Conservation (phyloP, 441 rosid species). For the Euphorbia schlechtendalii region DNA sequence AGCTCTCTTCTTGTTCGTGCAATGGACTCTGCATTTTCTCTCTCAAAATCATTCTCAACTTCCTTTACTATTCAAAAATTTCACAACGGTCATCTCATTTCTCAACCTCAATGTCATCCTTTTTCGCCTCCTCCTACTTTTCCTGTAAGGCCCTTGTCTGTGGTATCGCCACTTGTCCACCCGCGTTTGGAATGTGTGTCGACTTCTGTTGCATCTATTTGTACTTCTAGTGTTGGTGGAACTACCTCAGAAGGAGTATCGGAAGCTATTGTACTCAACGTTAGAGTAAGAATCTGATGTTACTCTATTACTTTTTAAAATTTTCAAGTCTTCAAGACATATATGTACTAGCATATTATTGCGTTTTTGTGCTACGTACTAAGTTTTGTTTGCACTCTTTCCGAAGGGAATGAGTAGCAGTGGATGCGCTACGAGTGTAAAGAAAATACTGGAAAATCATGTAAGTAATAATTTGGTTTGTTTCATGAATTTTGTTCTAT, state of each 20-base stretch:
- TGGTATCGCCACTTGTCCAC: conserved; percentile 25
- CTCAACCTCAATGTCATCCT: conserved; percentile 8
- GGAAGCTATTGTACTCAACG: conserved; percentile 67
- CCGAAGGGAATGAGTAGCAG: too few relatives aligned
- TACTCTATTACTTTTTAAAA: too few relatives aligned
- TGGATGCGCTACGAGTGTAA: too few relatives aligned
- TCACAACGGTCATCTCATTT: conserved; percentile 33
- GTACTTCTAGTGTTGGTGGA: conserved; percentile 30
- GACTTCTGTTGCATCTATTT: conserved; percentile 40
- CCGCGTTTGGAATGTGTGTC: conserved; percentile 39
- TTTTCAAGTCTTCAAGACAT: too few relatives aligned
- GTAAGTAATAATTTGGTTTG: too few relatives aligned
- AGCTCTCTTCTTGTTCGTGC: too few relatives aligned
- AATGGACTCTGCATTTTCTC: conserved; percentile 44
- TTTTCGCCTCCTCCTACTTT: conserved; percentile 11
- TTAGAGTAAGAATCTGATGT: too few relatives aligned
- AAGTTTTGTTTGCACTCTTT: too few relatives aligned
- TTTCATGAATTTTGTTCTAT: too few relatives aligned
- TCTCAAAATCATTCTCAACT: conserved; percentile 25
- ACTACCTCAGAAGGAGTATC: conserved; percentile 35
- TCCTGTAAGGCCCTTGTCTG: conserved; percentile 20
- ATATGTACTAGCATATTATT: too few relatives aligned
- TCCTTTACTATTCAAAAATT: conserved; percentile 44
- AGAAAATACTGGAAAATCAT: too few relatives aligned
- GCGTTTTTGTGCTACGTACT: too few relatives aligned